These are phyloP conservation scores for Fusarium sp. DNA, from an alignment of 2,329 filamentous ascomycete genomes.

Conservation along the genomic window DNA sequence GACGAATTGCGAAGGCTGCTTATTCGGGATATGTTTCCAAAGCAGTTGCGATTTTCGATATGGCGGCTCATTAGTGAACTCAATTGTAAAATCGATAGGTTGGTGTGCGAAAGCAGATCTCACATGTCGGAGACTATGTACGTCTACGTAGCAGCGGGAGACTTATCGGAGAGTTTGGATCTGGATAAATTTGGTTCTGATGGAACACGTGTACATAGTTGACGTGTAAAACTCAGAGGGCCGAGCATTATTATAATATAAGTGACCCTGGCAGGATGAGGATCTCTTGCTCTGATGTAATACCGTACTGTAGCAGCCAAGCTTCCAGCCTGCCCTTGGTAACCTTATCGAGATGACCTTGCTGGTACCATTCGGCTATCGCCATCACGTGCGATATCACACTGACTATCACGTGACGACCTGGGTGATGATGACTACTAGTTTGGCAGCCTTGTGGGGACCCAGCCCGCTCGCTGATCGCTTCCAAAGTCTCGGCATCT, in stretches of 20 bases:
- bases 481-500: constrained; percentile 11
- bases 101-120: not conserved
- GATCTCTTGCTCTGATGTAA: not conserved
- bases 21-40: constrained; percentile 1
- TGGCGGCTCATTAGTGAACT: constrained; percentile 11
- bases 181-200: not conserved
- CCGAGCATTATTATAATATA: not conserved
- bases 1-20: constrained; percentile 15
- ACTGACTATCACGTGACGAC: not conserved
- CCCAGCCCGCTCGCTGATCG: not conserved
- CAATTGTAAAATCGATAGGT: not conserved
- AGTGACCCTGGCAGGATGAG: not conserved
- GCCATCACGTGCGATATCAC: too few relatives aligned
- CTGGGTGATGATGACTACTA: not conserved
- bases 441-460: constrained; percentile 15
- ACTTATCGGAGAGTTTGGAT: not conserved
- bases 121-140: constrained; percentile 15
- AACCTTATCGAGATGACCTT: too few relatives aligned
- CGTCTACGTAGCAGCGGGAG: not conserved
- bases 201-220: not conserved
- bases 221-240: not conserved
- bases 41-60: not conserved
- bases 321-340: not conserved
- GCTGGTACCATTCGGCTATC: too few relatives aligned
- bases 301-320: not conserved